A percentile compares a stretch with the other conserved stretches of the same genome.
Evolutionary conservation across 345 rosid species (phyloP).

Genomic region (sweet orange (Citrus sinensis)): DNA sequence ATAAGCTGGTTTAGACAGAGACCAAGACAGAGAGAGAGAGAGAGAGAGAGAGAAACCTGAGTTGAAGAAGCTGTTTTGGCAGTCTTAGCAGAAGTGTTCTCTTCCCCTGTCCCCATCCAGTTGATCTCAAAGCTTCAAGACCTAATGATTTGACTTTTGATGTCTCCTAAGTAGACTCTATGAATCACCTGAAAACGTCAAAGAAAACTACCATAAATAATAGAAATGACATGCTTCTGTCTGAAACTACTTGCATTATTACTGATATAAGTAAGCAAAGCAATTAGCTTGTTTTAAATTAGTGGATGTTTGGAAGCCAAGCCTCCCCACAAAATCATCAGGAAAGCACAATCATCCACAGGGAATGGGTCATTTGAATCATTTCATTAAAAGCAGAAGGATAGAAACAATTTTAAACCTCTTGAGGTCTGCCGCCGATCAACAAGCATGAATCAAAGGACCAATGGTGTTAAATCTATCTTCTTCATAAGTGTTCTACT

Average conservation of each 20-base stretch:
- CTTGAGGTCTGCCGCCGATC: background rate
- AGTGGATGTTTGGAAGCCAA: background rate
- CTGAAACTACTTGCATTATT: background rate
- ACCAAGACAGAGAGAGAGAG: background rate
- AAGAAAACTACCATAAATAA: constrained; percentile 5
- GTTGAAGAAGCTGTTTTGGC: constrained; percentile 68
- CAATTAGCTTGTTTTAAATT: background rate
- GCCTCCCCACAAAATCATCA: background rate
- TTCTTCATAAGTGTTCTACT: background rate
- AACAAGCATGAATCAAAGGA: background rate
- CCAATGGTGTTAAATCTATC: background rate
- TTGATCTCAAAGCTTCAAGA: constrained; percentile 15
- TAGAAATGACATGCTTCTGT: constrained; percentile 8
- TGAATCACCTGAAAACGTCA: constrained; percentile 23
- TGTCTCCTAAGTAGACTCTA: constrained; percentile 8
- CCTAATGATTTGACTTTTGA: constrained; percentile 4
- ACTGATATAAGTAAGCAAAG: background rate
- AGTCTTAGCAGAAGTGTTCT: constrained; percentile 59
- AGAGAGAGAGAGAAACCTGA: constrained; percentile 42
- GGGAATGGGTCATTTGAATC: background rate
- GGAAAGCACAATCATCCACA: background rate
- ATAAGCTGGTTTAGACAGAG: background rate
- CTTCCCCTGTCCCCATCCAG: constrained; percentile 79
- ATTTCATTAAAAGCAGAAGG: background rate
- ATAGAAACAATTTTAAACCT: background rate